A percentile compares a stretch with the other conserved stretches of the same genome.
Evolutionary conservation across 1,139 yeast genomes (phyloP).

Genomic region (Blastobotrys apis): DNA sequence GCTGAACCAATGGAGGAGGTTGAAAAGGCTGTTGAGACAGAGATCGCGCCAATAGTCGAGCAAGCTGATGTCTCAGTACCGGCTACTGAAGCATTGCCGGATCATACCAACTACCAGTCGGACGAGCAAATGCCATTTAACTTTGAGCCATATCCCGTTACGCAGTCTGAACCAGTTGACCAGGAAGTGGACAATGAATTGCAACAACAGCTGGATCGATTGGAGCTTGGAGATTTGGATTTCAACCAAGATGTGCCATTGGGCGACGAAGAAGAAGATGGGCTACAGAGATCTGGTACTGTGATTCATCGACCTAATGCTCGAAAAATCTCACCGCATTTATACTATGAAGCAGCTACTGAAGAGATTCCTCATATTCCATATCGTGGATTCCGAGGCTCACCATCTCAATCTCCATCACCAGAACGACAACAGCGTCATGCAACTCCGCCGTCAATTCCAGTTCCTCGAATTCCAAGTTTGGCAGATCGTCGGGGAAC

Average conservation of each 20-base stretch:
- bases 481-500: not conserved
- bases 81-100: not conserved
- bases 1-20: not conserved
- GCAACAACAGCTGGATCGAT: conserved; percentile 8
- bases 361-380: conserved; percentile 4
- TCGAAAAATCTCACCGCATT: conserved; percentile 8
- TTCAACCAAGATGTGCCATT: conserved; percentile 10
- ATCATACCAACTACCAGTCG: not conserved
- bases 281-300: conserved; percentile 12
- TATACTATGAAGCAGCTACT: conserved; percentile 7
- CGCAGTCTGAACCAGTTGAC: too few relatives aligned
- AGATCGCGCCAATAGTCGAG: not conserved
- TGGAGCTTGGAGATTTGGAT: conserved; percentile 8
- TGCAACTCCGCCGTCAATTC: conserved; percentile 11
- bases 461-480: conserved; percentile 6
- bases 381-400: conserved; percentile 5
- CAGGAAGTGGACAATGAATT: not conserved
- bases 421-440: not conserved
- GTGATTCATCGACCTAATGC: conserved; percentile 12
- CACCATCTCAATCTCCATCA: conserved; percentile 1
- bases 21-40: not conserved
- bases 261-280: conserved; percentile 5
- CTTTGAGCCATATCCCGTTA: too few relatives aligned
- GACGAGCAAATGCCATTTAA: too few relatives aligned
- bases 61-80: not conserved